Conservation (phyloP, 176 grass and related monocot species). For the Hsuehochloa calcarea region DNA sequence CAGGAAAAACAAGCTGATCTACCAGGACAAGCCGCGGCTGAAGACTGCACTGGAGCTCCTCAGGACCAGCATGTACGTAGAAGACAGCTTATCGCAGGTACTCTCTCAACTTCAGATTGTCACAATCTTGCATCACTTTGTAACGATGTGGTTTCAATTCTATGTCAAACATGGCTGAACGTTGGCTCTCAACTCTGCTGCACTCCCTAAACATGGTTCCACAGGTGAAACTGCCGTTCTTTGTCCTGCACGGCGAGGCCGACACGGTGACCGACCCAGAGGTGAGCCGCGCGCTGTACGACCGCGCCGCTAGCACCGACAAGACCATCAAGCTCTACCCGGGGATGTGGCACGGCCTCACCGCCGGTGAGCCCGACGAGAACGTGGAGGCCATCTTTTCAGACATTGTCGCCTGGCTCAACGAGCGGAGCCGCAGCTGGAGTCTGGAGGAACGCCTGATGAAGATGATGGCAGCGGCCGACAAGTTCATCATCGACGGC, state of each 20-base stretch:
- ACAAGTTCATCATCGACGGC: neutral
- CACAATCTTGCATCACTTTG: neutral
- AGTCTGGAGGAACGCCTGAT: constrained; percentile 20
- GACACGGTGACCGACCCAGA: constrained; percentile 93
- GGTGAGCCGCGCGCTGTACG: constrained; percentile 75
- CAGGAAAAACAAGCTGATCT: constrained; percentile 79
- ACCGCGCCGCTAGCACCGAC: constrained; percentile 62
- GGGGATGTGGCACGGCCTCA: constrained; percentile 94
- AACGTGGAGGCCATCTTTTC: constrained; percentile 64
- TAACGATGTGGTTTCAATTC: neutral
- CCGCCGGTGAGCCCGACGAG: constrained; percentile 70
- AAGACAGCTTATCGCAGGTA: constrained; percentile 69
- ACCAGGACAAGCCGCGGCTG: constrained; percentile 87
- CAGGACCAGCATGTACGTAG: constrained; percentile 79
- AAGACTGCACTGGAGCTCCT: constrained; percentile 87
- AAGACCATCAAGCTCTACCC: constrained; percentile 92
- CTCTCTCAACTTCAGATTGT: neutral
- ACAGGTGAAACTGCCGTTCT: constrained; percentile 80
- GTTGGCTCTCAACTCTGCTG: neutral
- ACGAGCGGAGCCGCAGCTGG: constrained; percentile 48
- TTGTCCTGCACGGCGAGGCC: constrained; percentile 84
- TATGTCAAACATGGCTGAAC: neutral
- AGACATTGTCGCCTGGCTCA: constrained; percentile 77
- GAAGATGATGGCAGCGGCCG: constrained; percentile 9
- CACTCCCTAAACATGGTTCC: neutral